A percentile compares a stretch with the other conserved stretches of the same genome.
phyloP scores from a whole-genome alignment of 768 basidiomycete genomes.

The Phylloporus scabripes region DNA sequence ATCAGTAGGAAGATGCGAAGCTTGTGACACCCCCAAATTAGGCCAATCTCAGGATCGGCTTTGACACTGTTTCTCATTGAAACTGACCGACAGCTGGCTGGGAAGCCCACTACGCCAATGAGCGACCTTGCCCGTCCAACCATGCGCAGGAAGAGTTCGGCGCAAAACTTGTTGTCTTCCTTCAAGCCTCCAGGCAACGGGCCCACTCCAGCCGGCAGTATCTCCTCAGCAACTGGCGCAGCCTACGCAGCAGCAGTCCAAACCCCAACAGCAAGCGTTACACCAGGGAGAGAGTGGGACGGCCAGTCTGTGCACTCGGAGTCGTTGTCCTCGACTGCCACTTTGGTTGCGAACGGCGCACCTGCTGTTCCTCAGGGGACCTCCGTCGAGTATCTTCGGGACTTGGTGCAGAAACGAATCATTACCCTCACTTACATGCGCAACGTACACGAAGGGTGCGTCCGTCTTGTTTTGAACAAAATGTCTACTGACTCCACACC shows the following conservation, averaged over 20 bases:
- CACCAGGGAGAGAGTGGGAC: conserved; percentile 61
- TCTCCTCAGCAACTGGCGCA: conserved; percentile 34
- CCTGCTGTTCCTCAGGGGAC: conserved; percentile 49
- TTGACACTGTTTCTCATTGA: conserved; percentile 5
- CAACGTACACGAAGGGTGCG: conserved; percentile 82
- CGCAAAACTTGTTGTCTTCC: conserved; percentile 73
- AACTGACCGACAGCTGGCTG: neutral
- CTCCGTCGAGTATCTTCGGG: conserved; percentile 72
- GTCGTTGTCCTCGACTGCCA: conserved; percentile 34
- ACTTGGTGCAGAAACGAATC: conserved; percentile 78
- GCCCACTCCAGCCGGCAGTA: conserved; percentile 27
- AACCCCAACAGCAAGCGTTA: conserved; percentile 35
- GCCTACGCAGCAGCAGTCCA: conserved; percentile 34
- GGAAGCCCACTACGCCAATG: conserved; percentile 23
- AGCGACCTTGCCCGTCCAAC: conserved; percentile 41
- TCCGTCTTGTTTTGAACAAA: conserved; percentile 11
- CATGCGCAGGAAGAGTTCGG: conserved; percentile 83
- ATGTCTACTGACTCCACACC: conserved; percentile 1
- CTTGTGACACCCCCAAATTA: conserved; percentile 16
- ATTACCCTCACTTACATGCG: conserved; percentile 81
- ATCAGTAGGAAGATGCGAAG: conserved; percentile 7
- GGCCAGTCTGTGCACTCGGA: conserved; percentile 60
- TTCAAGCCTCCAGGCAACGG: conserved; percentile 44
- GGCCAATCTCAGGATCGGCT: conserved; percentile 7
- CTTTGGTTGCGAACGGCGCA: conserved; percentile 33